Percentiles rank a stretch among this genome's conserved stretches.
These are phyloP conservation scores for Penicillium sp. DNA, from an alignment of 2,329 filamentous ascomycete genomes.

Conservation along the genomic window DNA sequence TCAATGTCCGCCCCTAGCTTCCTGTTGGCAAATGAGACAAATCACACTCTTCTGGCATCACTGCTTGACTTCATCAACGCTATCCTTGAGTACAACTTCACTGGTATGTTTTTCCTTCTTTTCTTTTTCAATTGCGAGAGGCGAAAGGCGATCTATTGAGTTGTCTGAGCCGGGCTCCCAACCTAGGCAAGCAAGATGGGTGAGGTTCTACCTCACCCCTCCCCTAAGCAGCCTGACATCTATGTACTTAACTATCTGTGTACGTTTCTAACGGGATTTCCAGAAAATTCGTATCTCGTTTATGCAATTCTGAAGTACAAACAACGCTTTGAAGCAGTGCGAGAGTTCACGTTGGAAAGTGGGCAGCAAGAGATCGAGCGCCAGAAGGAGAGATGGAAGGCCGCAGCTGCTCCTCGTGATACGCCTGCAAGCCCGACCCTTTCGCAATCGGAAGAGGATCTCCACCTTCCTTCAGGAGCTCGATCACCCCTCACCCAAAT, in stretches of 20 bases:
- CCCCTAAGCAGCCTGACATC: too few species aligned
- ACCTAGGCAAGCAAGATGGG: too few species aligned
- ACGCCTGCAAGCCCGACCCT: constrained; percentile 38
- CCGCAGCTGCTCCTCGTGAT: constrained; percentile 51
- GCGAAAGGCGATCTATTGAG: too few species aligned
- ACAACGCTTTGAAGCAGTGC: constrained; percentile 81
- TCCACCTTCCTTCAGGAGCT: constrained; percentile 52
- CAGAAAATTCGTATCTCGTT: constrained; percentile 80
- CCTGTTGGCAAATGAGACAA: constrained; percentile 87
- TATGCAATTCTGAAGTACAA: constrained; percentile 78
- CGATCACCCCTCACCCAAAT: constrained; percentile 67
- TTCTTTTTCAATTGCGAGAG: too few species aligned
- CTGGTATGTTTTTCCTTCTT: constrained; percentile 59
- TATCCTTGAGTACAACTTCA: constrained; percentile 86
- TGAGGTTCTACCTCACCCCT: too few species aligned
- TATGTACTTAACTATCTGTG: too few species aligned
- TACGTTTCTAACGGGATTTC: constrained; percentile 25
- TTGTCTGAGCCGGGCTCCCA: too few species aligned
- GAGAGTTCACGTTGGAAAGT: constrained; percentile 87
- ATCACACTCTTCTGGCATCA: constrained; percentile 79
- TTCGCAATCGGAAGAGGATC: constrained; percentile 47
- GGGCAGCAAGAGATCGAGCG: constrained; percentile 90
- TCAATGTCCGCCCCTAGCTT: constrained; percentile 95
- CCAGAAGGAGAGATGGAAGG: constrained; percentile 71
- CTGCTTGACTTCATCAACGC: constrained; percentile 88